phyloP scores from a whole-genome alignment of 345 rosid species.

The Eucalyptus pauciflora region DNA sequence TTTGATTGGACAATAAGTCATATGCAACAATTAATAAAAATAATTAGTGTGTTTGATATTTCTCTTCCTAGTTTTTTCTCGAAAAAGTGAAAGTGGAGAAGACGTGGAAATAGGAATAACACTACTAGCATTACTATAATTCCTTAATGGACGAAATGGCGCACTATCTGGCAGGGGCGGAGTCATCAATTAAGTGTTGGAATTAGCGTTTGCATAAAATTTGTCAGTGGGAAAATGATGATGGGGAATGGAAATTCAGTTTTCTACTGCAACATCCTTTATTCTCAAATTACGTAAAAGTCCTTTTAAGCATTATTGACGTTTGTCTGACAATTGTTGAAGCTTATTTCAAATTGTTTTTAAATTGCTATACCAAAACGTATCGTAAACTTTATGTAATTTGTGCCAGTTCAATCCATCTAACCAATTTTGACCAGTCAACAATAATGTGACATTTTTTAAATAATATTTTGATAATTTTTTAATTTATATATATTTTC shows the following conservation, averaged over 20 bases:
- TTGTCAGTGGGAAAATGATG: no score
- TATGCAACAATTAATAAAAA: no score
- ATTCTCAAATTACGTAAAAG: neutral
- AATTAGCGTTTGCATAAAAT: neutral
- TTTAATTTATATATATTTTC: no score
- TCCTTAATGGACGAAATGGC: neutral
- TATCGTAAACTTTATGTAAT: no score
- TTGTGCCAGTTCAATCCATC: no score
- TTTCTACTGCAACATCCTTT: neutral
- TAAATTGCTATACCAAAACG: neutral
- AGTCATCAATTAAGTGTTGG: neutral
- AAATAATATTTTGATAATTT: no score
- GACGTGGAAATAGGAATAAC: neutral
- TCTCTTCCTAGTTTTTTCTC: neutral
- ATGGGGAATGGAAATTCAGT: no score
- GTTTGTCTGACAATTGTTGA: neutral
- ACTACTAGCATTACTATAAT: neutral
- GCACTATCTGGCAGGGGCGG: neutral
- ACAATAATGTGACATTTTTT: no score
- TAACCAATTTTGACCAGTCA: fast-evolving
- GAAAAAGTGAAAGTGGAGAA: neutral
- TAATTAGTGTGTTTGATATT: neutral
- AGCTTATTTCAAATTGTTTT: neutral
- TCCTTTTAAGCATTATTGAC: neutral
- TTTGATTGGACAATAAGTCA: no score